Conservation (phyloP, 495 filamentous ascomycete genomes). For the Pyrenopolyporus hunteri region DNA sequence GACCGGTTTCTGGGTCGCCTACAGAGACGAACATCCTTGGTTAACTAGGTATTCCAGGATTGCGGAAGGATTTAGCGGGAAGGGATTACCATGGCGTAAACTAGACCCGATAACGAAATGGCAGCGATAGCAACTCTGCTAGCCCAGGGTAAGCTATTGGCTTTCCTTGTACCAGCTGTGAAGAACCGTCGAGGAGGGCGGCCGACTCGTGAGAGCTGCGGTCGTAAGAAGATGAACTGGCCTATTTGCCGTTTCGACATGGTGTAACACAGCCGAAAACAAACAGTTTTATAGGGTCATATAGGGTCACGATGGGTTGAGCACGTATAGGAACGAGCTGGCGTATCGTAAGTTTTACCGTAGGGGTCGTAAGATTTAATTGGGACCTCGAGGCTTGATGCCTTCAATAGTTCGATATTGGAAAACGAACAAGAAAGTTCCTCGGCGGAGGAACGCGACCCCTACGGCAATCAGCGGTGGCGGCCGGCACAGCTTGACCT, state of each 20-base stretch:
- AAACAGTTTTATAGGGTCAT: slow-evolving; percentile 16
- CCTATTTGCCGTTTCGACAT: slow-evolving; percentile 38
- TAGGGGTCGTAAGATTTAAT: slow-evolving; percentile 38
- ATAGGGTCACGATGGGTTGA: slow-evolving; percentile 6
- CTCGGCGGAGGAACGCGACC: neutral
- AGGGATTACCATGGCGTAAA: slow-evolving; percentile 38
- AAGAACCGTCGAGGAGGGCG: slow-evolving; percentile 32
- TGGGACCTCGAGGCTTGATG: slow-evolving; percentile 28
- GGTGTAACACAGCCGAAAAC: slow-evolving; percentile 1
- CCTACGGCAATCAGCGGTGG: neutral
- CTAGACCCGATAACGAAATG: slow-evolving; percentile 28
- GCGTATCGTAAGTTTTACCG: slow-evolving; percentile 27
- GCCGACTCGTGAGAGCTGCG: slow-evolving; percentile 24
- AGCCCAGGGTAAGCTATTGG: slow-evolving; percentile 28
- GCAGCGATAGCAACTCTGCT: slow-evolving; percentile 32
- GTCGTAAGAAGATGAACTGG: slow-evolving; percentile 33
- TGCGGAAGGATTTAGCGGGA: neutral
- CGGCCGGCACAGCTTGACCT: neutral
- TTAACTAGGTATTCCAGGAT: slow-evolving; percentile 24
- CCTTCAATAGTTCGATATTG: slow-evolving; percentile 12
- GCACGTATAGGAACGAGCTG: neutral
- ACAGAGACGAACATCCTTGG: slow-evolving; percentile 6
- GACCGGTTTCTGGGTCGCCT: slow-evolving; percentile 49
- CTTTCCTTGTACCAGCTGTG: slow-evolving; percentile 23
- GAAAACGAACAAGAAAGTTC: neutral